Percentiles rank a stretch among this genome's conserved stretches.
phyloP scores from a whole-genome alignment of 306 rosid genomes.

The Astragalus glycyphyllos region DNA sequence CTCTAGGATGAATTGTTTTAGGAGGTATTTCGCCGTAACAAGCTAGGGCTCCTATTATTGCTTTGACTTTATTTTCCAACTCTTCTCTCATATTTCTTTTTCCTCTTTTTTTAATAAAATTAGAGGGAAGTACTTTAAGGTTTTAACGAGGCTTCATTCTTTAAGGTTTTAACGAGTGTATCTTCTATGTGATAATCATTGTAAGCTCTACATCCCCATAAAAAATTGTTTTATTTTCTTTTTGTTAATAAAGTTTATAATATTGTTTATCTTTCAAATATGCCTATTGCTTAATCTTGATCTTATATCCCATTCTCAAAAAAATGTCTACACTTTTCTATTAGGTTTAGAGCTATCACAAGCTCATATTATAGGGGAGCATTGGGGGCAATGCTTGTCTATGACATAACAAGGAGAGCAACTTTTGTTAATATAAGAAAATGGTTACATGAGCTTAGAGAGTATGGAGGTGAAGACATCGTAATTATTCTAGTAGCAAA shows the following conservation, averaged over 20 bases:
- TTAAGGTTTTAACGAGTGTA: too few species aligned
- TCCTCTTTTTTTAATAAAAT: too few species aligned
- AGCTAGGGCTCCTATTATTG: too few species aligned
- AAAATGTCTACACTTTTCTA: slow-evolving; percentile 4
- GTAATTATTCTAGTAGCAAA: slow-evolving; percentile 79
- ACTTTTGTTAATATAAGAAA: slow-evolving; percentile 65
- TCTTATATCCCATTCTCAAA: slow-evolving; percentile 20
- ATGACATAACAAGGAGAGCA: slow-evolving; percentile 66
- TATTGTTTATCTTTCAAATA: background rate
- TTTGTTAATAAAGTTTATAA: background rate
- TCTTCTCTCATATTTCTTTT: too few species aligned
- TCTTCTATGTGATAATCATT: background rate
- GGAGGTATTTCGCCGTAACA: too few species aligned
- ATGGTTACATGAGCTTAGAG: slow-evolving; percentile 82
- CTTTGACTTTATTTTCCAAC: too few species aligned
- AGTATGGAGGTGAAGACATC: slow-evolving; percentile 69
- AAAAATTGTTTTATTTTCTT: background rate
- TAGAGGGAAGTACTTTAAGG: too few species aligned
- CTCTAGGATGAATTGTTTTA: too few species aligned
- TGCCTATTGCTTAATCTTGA: slow-evolving; percentile 6
- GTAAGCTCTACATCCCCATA: background rate
- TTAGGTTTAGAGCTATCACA: slow-evolving; percentile 92
- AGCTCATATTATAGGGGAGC: slow-evolving; percentile 98
- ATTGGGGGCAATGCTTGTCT: slow-evolving; percentile 79
- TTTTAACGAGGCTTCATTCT: too few species aligned